Percentiles rank a stretch among this genome's conserved stretches.
phyloP scores from a whole-genome alignment of 1,284 basidiomycete species.

The Xanthoconium separans region DNA sequence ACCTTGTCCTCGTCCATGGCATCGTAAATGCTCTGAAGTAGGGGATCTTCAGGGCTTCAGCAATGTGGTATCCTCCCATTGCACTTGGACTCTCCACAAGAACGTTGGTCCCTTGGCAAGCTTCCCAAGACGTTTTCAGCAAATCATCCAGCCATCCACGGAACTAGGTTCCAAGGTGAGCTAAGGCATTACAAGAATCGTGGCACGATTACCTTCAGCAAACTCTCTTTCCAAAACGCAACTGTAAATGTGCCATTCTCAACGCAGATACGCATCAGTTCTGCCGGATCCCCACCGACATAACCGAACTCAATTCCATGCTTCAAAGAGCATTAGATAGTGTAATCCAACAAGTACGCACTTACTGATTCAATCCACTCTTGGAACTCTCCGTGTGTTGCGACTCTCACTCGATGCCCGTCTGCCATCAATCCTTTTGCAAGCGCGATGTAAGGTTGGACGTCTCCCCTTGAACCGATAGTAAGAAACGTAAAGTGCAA shows the following conservation, averaged over 20 bases:
- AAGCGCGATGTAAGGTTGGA: conserved; percentile 93
- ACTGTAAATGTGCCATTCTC: conserved; percentile 98
- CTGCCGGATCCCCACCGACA: conserved; percentile 96
- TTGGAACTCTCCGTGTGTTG: conserved; percentile 92
- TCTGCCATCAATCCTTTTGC: conserved; percentile 91
- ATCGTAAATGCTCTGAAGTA: conserved; percentile 94
- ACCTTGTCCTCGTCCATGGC: conserved; percentile 80
- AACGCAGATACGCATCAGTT: conserved; percentile 91
- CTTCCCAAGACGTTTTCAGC: conserved; percentile 90
- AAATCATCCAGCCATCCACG: conserved; percentile 97
- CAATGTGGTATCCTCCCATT: conserved; percentile 99
- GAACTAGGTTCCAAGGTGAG: conserved; percentile 54
- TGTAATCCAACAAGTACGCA: conserved; percentile 13
- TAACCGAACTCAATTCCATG: conserved; percentile 91
- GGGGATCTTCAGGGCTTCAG: conserved; percentile 89
- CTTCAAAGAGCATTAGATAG: conserved; percentile 40
- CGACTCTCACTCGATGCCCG: conserved; percentile 83
- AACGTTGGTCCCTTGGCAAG: conserved; percentile 92
- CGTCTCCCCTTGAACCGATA: conserved; percentile 92
- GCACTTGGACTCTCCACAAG: conserved; percentile 94
- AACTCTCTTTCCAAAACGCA: conserved; percentile 87
- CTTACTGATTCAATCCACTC: conserved; percentile 93
- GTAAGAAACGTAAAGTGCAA: conserved; percentile 91
- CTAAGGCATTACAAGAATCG: conserved; percentile 1
- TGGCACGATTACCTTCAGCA: conserved; percentile 68